phyloP scores from a whole-genome alignment of 495 filamentous ascomycete species.

The Daldinia bambusicola region DNA sequence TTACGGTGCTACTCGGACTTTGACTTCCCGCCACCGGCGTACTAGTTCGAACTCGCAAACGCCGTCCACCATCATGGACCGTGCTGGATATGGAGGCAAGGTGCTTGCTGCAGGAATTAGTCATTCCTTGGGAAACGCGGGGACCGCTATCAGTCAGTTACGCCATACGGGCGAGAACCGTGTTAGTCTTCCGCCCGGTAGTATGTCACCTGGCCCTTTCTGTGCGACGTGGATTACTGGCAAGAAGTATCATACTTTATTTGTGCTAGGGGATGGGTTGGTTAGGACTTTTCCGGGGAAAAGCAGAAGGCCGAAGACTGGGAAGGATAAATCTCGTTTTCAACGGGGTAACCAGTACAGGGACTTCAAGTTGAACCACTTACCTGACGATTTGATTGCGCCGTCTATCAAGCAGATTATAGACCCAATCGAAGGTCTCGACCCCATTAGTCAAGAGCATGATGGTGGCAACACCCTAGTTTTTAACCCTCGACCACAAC shows the following conservation, averaged over 20 bases:
- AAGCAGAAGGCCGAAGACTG: conserved; percentile 56
- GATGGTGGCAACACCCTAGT: conserved; percentile 58
- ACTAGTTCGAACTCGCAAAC: conserved; percentile 57
- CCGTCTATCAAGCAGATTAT: conserved; percentile 56
- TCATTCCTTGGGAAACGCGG: conserved; percentile 83
- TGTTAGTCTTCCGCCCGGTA: conserved; percentile 73
- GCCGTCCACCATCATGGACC: conserved; percentile 71
- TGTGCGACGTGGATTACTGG: conserved; percentile 67
- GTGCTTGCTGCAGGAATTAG: conserved; percentile 84
- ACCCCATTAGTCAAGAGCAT: conserved; percentile 57
- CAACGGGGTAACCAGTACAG: conserved; percentile 63
- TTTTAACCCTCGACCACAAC: conserved; percentile 49
- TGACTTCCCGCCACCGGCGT: conserved; percentile 61
- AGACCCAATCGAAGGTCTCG: conserved; percentile 61
- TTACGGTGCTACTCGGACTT: conserved; percentile 63
- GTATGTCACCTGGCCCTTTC: conserved; percentile 55
- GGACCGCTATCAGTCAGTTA: conserved; percentile 79
- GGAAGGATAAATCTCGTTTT: conserved; percentile 59
- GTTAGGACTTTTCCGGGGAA: conserved; percentile 76
- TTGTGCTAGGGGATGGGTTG: conserved; percentile 65
- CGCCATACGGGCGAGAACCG: conserved; percentile 87
- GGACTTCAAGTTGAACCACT: conserved; percentile 71
- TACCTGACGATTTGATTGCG: conserved; percentile 61
- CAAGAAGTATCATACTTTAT: conserved; percentile 63
- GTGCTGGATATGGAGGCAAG: conserved; percentile 76